A percentile compares a stretch with the other conserved stretches of the same genome.
phyloP scores from a whole-genome alignment of 2,329 filamentous ascomycete genomes.

The Apiospora aurea region DNA sequence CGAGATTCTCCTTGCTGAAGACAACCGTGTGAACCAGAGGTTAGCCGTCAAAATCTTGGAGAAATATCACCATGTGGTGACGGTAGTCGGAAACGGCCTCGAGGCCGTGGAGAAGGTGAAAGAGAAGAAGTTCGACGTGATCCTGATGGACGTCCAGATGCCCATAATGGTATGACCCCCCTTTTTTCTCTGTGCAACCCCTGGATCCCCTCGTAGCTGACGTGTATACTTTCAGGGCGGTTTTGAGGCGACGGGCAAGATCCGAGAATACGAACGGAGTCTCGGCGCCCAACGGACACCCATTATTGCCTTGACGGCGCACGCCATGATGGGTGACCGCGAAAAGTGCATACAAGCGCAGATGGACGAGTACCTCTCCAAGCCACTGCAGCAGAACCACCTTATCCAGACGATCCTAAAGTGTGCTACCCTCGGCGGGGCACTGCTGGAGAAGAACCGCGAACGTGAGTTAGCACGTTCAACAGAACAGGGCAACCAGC shows the following conservation, averaged over 20 bases:
- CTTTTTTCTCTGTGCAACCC: slow-evolving; percentile 26
- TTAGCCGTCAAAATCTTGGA: slow-evolving; percentile 96
- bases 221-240: slow-evolving; percentile 67
- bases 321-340: slow-evolving; percentile 97
- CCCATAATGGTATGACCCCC: slow-evolving; percentile 84
- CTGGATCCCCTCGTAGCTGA: slow-evolving; percentile 4
- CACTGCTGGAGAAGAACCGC: slow-evolving; percentile 78
- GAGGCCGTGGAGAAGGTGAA: slow-evolving; percentile 94
- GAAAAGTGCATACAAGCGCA: slow-evolving; percentile 98
- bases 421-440: slow-evolving; percentile 89
- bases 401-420: slow-evolving; percentile 98
- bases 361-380: slow-evolving; percentile 99
- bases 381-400: slow-evolving; percentile 95
- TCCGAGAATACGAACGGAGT: slow-evolving; percentile 90
- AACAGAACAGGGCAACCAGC: slow-evolving; percentile 54
- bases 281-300: slow-evolving; percentile 84
- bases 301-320: slow-evolving; percentile 95
- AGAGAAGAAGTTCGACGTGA: slow-evolving; percentile 91
- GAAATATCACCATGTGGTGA: slow-evolving; percentile 93
- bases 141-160: slow-evolving; percentile 99
- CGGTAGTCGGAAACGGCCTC: slow-evolving; percentile 92
- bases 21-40: slow-evolving; percentile 97
- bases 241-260: slow-evolving; percentile 96
- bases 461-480: slow-evolving; percentile 64
- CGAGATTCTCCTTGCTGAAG: slow-evolving; percentile 92